phyloP scores from a whole-genome alignment of 2,329 filamentous ascomycete species.

The Calonectria hawksworthii region DNA sequence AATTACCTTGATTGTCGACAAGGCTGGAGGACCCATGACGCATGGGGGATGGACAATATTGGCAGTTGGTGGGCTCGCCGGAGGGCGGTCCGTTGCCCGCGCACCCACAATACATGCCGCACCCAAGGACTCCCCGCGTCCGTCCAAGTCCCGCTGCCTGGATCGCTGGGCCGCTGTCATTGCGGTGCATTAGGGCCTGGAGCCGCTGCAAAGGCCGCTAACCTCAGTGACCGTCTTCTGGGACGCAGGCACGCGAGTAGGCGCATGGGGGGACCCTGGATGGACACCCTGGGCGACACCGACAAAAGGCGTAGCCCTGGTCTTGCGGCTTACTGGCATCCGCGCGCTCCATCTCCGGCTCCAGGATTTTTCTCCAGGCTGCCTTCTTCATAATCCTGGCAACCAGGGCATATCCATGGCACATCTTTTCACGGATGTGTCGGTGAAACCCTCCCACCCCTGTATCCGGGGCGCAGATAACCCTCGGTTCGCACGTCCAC shows the following conservation, averaged over 20 bases:
- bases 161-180: conserved; percentile 48
- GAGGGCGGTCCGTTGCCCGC: conserved; percentile 42
- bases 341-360: conserved; percentile 42
- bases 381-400: conserved; percentile 29
- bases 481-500: conserved; percentile 42
- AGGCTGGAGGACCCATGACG: conserved; percentile 22
- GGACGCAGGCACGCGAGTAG: conserved; percentile 47
- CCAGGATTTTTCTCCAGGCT: conserved; percentile 43
- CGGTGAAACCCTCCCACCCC: conserved; percentile 31
- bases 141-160: conserved; percentile 36
- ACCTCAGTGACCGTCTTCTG: conserved; percentile 49
- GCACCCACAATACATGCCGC: conserved; percentile 37
- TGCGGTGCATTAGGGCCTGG: conserved; percentile 49
- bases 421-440: conserved; percentile 32
- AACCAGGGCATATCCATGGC: conserved; percentile 41
- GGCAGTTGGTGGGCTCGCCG: conserved; percentile 36
- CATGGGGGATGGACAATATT: conserved; percentile 20
- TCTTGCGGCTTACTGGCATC: conserved; percentile 33
- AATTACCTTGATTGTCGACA: conserved; percentile 20
- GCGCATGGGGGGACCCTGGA: conserved; percentile 36
- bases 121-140: conserved; percentile 39
- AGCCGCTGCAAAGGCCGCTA: conserved; percentile 46
- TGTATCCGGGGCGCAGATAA: conserved; percentile 43
- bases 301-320: conserved; percentile 25
- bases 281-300: conserved; percentile 35